A percentile compares a stretch with the other conserved stretches of the same genome.
These are phyloP conservation scores for Tremellales sp. DNA, from an alignment of 1,284 basidiomycete genomes.

Conservation along the genomic window DNA sequence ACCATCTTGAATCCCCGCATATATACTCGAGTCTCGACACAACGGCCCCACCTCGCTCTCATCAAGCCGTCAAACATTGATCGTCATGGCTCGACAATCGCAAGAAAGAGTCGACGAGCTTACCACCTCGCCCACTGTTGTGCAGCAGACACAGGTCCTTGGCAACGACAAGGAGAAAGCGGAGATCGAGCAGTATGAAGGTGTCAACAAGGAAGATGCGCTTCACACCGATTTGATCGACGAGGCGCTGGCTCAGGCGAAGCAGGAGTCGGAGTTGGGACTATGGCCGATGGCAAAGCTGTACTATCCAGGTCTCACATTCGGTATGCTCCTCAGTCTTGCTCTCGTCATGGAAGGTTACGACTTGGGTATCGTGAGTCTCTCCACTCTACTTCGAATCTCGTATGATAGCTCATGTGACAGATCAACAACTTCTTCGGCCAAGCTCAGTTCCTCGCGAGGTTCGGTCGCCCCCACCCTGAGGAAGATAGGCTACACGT, in stretches of 20 bases:
- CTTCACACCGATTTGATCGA: neutral
- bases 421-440: conserved; percentile 47
- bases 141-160: neutral
- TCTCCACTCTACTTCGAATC: neutral
- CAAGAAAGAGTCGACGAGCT: neutral
- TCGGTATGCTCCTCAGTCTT: conserved; percentile 36
- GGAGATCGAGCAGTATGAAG: neutral
- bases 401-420: neutral
- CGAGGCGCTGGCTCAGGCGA: neutral
- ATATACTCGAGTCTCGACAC: neutral
- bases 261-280: neutral
- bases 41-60: neutral
- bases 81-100: neutral
- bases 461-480: conserved; percentile 16
- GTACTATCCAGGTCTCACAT: conserved; percentile 14
- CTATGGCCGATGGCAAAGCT: neutral
- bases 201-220: neutral
- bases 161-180: neutral
- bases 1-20: neutral
- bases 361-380: conserved; percentile 19
- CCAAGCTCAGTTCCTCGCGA: conserved; percentile 32
- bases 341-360: conserved; percentile 46
- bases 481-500: neutral
- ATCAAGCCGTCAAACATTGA: neutral
- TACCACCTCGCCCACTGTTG: neutral